Evolutionary conservation across 2,329 filamentous ascomycete species (phyloP), one percentile per base, ranked within the genome.

Genomic region (Pestalotiopsis sp.): DNA sequence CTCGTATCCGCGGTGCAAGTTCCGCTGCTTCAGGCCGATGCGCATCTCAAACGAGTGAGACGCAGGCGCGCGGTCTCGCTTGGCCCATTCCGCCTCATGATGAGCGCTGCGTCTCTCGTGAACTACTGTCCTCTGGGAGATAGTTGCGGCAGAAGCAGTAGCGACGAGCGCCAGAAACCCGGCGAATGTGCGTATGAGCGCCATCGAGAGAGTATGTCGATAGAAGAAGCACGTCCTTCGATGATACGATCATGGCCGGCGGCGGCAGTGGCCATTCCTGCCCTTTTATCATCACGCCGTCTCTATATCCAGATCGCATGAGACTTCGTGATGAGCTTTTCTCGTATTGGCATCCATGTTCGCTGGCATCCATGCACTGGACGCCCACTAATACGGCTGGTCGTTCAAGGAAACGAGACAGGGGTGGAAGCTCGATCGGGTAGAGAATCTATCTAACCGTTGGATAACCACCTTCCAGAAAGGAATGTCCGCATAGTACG

Each of bases 1-100:
- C 49, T 75, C 69, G 25, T 76, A 74, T 1, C 75, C 75, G 9
- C 69, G 49, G n/a, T 75, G 69, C 4, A 75, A 66, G 59, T 76
- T 72, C 27, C 64, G 67, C 64, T 75, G 73, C 56, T 67, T 68
- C 11, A 75, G 68, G 36, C 70, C 73, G 65, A 74, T 66, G 62
- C 68, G 66, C 68, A 71, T 69, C 11, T 59, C 57, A n/a, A 59
- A 59, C 27, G 57, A 59, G 27, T 59, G 57, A 5, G 57, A 27
- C 23, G 27, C 12, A 9, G 57, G 57, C 7, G 36, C 23, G 4
- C 57, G 57, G 57, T 36, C 57, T n/a, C 57, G 57, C 25, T 59
- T 59, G 5, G 6, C 17, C 57, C 57, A 59, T 23, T 59, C 57
- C 6, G 57, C 27, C 57, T 59, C 57, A 59, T 36, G 57, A 36